Conservation (phyloP, 441 rosid species). For the Rhodomyrtus psidioides region DNA sequence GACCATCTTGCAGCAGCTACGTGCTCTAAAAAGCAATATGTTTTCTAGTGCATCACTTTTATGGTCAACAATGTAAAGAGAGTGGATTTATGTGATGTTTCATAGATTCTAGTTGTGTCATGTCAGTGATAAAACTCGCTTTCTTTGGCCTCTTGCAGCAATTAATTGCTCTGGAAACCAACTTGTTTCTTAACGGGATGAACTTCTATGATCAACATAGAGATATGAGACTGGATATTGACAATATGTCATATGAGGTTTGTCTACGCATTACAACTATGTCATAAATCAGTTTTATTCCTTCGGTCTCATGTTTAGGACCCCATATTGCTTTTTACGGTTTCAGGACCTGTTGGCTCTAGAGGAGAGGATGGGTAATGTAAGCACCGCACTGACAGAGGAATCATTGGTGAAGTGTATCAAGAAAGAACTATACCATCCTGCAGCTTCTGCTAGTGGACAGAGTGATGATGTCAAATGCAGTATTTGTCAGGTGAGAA, state of each 20-base stretch:
- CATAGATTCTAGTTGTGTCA: neutral
- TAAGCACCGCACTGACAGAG: conserved; percentile 88
- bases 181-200: conserved; percentile 55
- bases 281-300: neutral
- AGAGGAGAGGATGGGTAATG: conserved; percentile 90
- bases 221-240: conserved; percentile 96
- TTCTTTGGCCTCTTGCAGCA: conserved; percentile 41
- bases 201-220: conserved; percentile 83
- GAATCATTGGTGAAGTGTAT: conserved; percentile 68
- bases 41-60: conserved; percentile 54
- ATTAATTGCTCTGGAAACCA: conserved; percentile 70
- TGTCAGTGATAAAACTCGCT: neutral
- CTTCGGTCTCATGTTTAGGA: neutral
- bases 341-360: conserved; percentile 84
- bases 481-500: conserved; percentile 79
- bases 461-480: conserved; percentile 59
- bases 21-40: conserved; percentile 64
- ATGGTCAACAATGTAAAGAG: conserved; percentile 87
- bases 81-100: conserved; percentile 33
- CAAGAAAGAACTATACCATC: conserved; percentile 38
- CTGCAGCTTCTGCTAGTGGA: conserved; percentile 11
- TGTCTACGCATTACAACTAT: conserved; percentile 3
- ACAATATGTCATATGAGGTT: conserved; percentile 97
- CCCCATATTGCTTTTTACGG: neutral
- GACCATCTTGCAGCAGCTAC: conserved; percentile 49